Evolutionary conservation across 2,329 filamentous ascomycete genomes (phyloP).

Genomic region (Aspergillus sp.): DNA sequence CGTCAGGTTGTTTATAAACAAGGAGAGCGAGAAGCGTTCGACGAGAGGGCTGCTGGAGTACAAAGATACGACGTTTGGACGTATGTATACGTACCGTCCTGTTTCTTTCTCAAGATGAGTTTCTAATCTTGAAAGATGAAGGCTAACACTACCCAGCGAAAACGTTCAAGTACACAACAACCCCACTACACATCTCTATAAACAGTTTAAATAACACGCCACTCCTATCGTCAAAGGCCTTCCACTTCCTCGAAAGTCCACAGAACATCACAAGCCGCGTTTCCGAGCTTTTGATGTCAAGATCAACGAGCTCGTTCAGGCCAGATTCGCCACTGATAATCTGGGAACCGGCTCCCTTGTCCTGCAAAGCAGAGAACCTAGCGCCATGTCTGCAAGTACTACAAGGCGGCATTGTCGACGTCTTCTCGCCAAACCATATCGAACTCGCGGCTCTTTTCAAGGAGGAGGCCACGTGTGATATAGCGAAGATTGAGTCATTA

Average conservation of each 20-base stretch:
- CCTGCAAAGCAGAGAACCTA: conserved; percentile 29
- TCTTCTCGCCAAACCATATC: conserved; percentile 47
- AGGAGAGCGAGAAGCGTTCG: conserved; percentile 19
- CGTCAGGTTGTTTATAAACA: conserved; percentile 17
- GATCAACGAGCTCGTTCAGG: not conserved
- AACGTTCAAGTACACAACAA: conserved; percentile 29
- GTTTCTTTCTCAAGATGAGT: not conserved
- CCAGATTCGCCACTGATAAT: conserved; percentile 24
- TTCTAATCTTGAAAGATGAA: not conserved
- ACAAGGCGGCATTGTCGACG: conserved; percentile 27
- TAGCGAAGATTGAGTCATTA: conserved; percentile 19
- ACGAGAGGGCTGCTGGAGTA: conserved; percentile 34
- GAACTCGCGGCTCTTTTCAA: conserved; percentile 34
- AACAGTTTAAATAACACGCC: conserved; percentile 8
- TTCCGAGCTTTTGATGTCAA: conserved; percentile 18
- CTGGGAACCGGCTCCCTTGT: conserved; percentile 32
- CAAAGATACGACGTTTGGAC: conserved; percentile 35
- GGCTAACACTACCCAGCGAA: conserved; percentile 23
- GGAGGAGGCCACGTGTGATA: not conserved
- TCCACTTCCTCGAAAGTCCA: conserved; percentile 27
- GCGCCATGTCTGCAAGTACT: conserved; percentile 23
- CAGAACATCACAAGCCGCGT: conserved; percentile 20
- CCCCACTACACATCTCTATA: conserved; percentile 22
- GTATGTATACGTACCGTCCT: conserved; percentile 23
- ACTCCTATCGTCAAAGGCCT: conserved; percentile 21